phyloP scores from a whole-genome alignment of 202 grass and related monocot species.

The Brachypodium distachyon region DNA sequence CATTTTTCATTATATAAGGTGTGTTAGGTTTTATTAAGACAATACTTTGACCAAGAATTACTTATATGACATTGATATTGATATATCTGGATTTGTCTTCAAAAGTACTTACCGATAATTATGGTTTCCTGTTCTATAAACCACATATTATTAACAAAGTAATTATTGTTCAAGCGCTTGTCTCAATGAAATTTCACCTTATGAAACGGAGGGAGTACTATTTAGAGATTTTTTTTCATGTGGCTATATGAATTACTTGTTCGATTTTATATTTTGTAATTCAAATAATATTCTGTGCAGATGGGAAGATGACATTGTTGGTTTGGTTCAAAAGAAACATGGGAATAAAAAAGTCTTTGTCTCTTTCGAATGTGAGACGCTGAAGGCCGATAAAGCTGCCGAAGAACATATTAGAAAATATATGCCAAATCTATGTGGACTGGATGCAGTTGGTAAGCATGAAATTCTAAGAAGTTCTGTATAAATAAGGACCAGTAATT shows the following conservation, averaged over 20 bases:
- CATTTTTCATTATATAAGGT: too few species aligned
- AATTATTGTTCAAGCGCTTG: too few species aligned
- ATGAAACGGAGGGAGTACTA: too few species aligned
- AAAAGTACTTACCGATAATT: too few species aligned
- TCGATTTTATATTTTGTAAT: neutral
- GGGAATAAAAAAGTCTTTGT: constrained; percentile 44
- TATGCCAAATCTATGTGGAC: constrained; percentile 72
- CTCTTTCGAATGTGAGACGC: constrained; percentile 72
- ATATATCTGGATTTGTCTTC: too few species aligned
- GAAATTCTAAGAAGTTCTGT: neutral
- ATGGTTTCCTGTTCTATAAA: too few species aligned
- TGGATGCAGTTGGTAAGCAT: constrained; percentile 79
- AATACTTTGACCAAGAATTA: too few species aligned
- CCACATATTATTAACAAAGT: too few species aligned
- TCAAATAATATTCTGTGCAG: constrained; percentile 23
- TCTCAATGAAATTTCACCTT: too few species aligned
- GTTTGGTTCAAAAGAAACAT: constrained; percentile 68
- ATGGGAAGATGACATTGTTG: constrained; percentile 79
- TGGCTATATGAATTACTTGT: neutral
- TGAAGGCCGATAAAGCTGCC: constrained; percentile 76
- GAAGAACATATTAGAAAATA: constrained; percentile 76
- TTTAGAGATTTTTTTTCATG: neutral
- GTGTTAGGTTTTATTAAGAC: too few species aligned
- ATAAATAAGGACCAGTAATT: neutral
- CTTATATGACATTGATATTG: too few species aligned